phyloP scores from a whole-genome alignment of 768 basidiomycete genomes.

The Termitomyces eurrhizus region DNA sequence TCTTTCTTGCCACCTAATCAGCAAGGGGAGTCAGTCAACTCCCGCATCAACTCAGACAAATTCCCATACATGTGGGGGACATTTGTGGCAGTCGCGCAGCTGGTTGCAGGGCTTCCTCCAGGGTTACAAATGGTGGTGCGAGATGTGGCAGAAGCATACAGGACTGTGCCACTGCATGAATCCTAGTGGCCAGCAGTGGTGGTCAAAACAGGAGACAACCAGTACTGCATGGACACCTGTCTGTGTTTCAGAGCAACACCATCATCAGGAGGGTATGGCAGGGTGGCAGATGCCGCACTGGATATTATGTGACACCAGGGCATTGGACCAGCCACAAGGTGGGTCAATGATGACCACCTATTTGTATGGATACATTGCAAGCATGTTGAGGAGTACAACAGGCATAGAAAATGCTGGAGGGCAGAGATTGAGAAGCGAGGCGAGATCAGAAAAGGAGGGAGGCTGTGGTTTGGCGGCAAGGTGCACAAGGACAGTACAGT shows the following conservation, averaged over 20 bases:
- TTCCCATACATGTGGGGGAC: constrained; percentile 32
- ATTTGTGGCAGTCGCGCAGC: background rate
- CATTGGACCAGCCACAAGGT: constrained; percentile 23
- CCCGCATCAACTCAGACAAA: constrained; percentile 15
- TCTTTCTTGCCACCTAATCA: constrained; percentile 10
- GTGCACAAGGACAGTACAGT: background rate
- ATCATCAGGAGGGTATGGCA: constrained; percentile 1
- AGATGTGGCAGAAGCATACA: constrained; percentile 16
- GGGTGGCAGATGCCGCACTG: background rate
- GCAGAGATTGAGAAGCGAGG: constrained; percentile 3
- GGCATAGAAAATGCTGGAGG: background rate
- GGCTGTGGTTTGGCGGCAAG: constrained; percentile 20
- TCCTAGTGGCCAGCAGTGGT: constrained; percentile 12
- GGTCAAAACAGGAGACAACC: background rate
- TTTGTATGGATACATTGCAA: constrained; percentile 18
- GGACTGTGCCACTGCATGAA: constrained; percentile 3
- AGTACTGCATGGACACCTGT: background rate
- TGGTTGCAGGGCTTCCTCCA: constrained; percentile 2
- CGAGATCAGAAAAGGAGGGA: background rate
- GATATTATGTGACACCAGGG: constrained; percentile 19
- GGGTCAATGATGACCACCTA: constrained; percentile 23
- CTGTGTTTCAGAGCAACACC: background rate
- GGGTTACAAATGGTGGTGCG: constrained; percentile 5
- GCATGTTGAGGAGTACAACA: constrained; percentile 21
- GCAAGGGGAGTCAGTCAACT: constrained; percentile 19